Evolutionary conservation across 768 basidiomycete genomes (phyloP), one percentile per base, ranked within the genome.

Genomic region (Pisolithus tinctorius): DNA sequence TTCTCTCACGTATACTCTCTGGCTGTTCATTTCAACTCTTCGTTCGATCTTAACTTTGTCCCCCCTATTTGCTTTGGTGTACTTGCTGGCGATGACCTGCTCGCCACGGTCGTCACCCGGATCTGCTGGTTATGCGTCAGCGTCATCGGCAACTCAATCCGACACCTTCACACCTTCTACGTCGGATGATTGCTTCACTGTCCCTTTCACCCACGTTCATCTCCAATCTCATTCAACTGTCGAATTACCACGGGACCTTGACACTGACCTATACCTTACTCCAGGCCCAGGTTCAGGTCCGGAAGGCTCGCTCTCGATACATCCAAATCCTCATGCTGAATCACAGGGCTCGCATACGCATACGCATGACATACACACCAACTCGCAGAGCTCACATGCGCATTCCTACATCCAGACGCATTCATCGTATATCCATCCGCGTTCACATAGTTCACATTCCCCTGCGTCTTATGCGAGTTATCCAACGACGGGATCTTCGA

Each of bases 381-480:
- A 25, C n/a, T 14, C 34, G 11, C 40, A 41, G 40, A 25, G n/a
- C 40, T 40, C n/a, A 17, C 39, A 40, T 6, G 16, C 9, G 11
- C 25, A 41, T 13, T 7, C 40, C 1, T 41, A 20, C 40, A 25
- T 20, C 11, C 17, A 43, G 0, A 25, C 49, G 37, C 27, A 44
- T 20, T 41, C 27, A 7, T 60, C 9, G n/a, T 27, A 16, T 39
- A 20, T 41, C 14, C 48, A 49, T 49, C 14, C 59, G 49, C 40
- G 41, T n/a, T 50, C 55, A 14, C 47, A 58, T 17, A 54, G 53
- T 14, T 55, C 61, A 0, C 52, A 34, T 10, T 66, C 65, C 0
- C 65, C 65, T 0, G 52, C 56, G 27, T 69, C 67, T 0, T 63
- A 52, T 31, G 59, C 52, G 9, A 63, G 60, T 31, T 51, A 62